These are phyloP conservation scores for Gastrodia elata DNA, from an alignment of 106 monocot species.

Conservation along the genomic window DNA sequence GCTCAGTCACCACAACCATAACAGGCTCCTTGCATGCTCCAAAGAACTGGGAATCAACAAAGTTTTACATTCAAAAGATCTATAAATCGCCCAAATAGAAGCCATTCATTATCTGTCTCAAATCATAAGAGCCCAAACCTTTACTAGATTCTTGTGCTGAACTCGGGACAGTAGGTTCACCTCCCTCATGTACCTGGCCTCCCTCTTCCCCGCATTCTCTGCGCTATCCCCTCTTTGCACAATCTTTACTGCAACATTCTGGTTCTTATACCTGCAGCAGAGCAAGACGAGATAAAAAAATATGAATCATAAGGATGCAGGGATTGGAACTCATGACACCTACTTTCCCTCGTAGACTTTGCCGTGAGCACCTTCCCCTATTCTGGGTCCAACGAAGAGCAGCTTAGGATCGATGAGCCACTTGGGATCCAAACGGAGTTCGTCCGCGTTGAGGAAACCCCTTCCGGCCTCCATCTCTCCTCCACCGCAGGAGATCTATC, in stretches of 20 bases:
- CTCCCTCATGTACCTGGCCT: conserved; percentile 81
- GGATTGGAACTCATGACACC: conserved; percentile 13
- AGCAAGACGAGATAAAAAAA: conserved; percentile 6
- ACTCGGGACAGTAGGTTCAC: conserved; percentile 77
- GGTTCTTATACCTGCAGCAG: conserved; percentile 71
- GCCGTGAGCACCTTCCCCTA: conserved; percentile 89
- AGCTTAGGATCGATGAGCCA: conserved; percentile 81
- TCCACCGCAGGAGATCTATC: conserved; percentile 18
- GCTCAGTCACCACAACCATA: conserved; percentile 98
- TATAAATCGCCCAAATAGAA: neutral
- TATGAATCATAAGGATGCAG: neutral
- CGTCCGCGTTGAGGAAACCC: conserved; percentile 39
- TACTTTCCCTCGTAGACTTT: conserved; percentile 97
- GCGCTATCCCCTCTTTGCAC: conserved; percentile 69
- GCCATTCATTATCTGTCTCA: neutral
- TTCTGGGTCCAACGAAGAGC: conserved; percentile 82
- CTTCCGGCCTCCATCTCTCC: conserved; percentile 51
- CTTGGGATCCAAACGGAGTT: conserved; percentile 61
- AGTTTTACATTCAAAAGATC: neutral
- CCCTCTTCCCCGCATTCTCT: conserved; percentile 73
- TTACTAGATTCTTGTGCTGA: conserved; percentile 94
- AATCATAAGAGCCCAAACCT: conserved; percentile 33
- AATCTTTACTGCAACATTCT: conserved; percentile 93
- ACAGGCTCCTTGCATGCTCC: conserved; percentile 95
- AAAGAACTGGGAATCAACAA: conserved; percentile 45